Evolutionary conservation across 345 rosid genomes (phyloP).

Genomic region (Luvunga scandens): DNA sequence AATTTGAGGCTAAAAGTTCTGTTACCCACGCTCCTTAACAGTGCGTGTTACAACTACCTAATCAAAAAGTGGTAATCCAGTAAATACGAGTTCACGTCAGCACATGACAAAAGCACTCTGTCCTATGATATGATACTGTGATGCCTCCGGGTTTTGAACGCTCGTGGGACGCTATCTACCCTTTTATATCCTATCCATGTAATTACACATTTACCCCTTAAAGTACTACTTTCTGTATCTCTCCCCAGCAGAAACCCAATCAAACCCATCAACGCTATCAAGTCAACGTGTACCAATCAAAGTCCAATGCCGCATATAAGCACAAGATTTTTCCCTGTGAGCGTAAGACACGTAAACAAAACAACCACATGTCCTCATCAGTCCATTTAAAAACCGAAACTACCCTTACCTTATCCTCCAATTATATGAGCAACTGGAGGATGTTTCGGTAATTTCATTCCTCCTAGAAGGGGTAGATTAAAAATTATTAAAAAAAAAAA

Average conservation of each 20-base stretch:
- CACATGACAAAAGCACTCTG: background rate
- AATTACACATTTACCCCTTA: background rate
- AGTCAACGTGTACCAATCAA: background rate
- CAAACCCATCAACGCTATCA: background rate
- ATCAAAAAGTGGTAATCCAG: constrained; percentile 5
- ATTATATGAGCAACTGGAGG: background rate
- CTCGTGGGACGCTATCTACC: constrained; percentile 9
- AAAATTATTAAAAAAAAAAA: background rate
- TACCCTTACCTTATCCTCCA: constrained; percentile 3
- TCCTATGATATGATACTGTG: background rate
- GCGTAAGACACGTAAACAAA: background rate
- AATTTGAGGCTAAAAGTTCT: background rate
- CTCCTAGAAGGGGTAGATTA: background rate
- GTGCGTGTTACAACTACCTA: background rate
- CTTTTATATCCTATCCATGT: background rate
- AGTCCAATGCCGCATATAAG: background rate
- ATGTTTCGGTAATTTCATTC: background rate
- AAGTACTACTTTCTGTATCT: background rate
- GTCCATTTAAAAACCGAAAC: background rate
- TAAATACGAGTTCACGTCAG: background rate
- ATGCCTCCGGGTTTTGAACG: constrained; percentile 2
- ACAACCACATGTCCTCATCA: background rate
- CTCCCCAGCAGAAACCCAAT: background rate
- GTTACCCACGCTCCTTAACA: background rate
- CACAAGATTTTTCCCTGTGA: constrained; percentile 2